Percentiles rank a stretch among this genome's conserved stretches.
phyloP scores from a whole-genome alignment of 768 basidiomycete species.

The Hygrocybe punicea region DNA sequence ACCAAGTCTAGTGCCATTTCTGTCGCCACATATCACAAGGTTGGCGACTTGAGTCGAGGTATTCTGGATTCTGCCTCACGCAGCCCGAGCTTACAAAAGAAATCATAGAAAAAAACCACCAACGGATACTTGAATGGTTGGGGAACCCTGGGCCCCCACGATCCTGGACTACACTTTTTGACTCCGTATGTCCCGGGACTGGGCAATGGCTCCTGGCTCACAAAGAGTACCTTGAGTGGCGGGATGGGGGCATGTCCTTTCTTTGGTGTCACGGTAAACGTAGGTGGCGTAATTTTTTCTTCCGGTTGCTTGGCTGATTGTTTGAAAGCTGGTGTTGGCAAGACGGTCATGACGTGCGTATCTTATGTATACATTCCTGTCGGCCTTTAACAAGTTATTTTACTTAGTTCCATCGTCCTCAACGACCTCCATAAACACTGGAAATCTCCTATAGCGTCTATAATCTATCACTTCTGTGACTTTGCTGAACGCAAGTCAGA shows the following conservation, averaged over 20 bases:
- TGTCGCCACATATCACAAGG: no score
- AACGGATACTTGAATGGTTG: slow-evolving; percentile 7
- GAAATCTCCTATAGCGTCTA: not conserved
- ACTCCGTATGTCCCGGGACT: slow-evolving; percentile 8
- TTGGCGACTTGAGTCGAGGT: no score
- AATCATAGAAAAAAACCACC: slow-evolving; percentile 3
- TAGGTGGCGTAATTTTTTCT: not conserved
- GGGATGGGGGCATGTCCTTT: slow-evolving; percentile 1
- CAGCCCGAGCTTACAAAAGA: not conserved
- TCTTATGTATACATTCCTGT: not conserved
- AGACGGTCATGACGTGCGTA: slow-evolving; percentile 10
- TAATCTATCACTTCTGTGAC: slow-evolving; percentile 11
- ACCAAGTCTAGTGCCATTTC: no score
- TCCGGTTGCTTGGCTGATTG: not conserved
- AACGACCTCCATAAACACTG: slow-evolving; percentile 4
- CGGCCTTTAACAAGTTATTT: not conserved
- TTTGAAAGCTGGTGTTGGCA: slow-evolving; percentile 9
- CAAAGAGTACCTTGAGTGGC: slow-evolving; percentile 9
- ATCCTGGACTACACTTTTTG: not conserved
- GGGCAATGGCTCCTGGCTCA: slow-evolving; percentile 11
- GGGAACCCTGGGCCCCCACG: slow-evolving; percentile 5
- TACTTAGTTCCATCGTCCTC: slow-evolving; percentile 9
- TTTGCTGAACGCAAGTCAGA: slow-evolving; percentile 10
- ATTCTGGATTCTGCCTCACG: not conserved
- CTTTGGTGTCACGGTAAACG: slow-evolving; percentile 13